phyloP scores from a whole-genome alignment of 2,329 filamentous ascomycete species.

The Verticillium nonalfalfae region DNA sequence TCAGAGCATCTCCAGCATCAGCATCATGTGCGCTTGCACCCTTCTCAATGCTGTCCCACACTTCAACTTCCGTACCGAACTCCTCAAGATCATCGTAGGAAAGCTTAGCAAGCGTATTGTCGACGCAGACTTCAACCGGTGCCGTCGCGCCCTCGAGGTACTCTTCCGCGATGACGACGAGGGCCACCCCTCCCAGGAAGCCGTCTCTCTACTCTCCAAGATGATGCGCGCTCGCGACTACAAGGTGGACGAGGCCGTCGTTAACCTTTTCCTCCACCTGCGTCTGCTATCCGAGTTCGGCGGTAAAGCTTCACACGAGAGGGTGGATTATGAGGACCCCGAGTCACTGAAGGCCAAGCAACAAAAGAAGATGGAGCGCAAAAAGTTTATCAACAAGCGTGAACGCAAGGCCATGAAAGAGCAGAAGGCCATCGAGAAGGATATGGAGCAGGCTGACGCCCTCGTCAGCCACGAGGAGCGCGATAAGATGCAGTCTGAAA shows the following conservation, averaged over 20 bases:
- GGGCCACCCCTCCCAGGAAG: slow-evolving; percentile 80
- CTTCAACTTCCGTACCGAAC: slow-evolving; percentile 90
- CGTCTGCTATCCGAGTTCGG: slow-evolving; percentile 84
- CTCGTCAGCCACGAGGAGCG: slow-evolving; percentile 86
- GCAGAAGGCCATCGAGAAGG: slow-evolving; percentile 81
- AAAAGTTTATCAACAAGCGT: slow-evolving; percentile 83
- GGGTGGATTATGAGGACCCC: slow-evolving; percentile 50
- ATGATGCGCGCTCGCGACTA: slow-evolving; percentile 93
- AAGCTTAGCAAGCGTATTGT: slow-evolving; percentile 70
- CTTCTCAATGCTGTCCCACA: slow-evolving; percentile 80
- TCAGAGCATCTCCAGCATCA: slow-evolving; percentile 60
- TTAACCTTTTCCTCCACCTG: slow-evolving; percentile 88
- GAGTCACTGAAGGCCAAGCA: slow-evolving; percentile 19
- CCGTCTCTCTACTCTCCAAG: slow-evolving; percentile 76
- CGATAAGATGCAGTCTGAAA: slow-evolving; percentile 91
- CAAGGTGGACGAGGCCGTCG: slow-evolving; percentile 72
- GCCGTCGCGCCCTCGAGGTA: slow-evolving; percentile 69
- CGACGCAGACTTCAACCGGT: slow-evolving; percentile 72
- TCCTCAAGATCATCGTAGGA: slow-evolving; percentile 79
- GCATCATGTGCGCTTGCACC: slow-evolving; percentile 79
- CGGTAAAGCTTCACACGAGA: slow-evolving; percentile 73
- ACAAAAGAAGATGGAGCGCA: slow-evolving; percentile 66
- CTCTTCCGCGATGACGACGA: slow-evolving; percentile 86
- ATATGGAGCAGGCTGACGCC: slow-evolving; percentile 89
- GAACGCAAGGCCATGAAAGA: slow-evolving; percentile 79